Evolutionary conservation across 2,329 filamentous ascomycete genomes (phyloP).

Genomic region (Colletotrichum siamense): DNA sequence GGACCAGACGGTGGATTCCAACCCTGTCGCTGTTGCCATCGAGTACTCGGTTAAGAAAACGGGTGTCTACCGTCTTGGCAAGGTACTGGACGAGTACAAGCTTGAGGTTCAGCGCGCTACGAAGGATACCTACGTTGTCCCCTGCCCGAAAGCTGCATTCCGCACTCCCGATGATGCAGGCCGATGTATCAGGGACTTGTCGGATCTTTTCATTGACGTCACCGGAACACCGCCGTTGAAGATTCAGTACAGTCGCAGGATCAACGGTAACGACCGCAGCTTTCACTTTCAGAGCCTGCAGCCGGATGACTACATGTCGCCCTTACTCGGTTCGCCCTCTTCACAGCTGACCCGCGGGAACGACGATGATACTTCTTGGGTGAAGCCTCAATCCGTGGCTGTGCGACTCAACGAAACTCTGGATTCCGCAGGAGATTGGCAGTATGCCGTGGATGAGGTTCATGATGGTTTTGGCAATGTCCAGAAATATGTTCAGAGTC

Average conservation of each 20-base stretch:
- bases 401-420: conserved; percentile 93
- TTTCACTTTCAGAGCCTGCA: conserved; percentile 94
- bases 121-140: conserved; percentile 82
- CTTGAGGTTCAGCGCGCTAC: conserved; percentile 82
- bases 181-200: conserved; percentile 87
- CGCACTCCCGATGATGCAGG: conserved; percentile 65
- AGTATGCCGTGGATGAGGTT: conserved; percentile 90
- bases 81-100: conserved; percentile 91
- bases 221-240: conserved; percentile 89
- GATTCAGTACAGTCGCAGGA: conserved; percentile 87
- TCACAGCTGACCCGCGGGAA: conserved; percentile 62
- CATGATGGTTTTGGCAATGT: conserved; percentile 89
- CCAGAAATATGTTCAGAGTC: conserved; percentile 71
- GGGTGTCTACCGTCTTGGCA: conserved; percentile 84
- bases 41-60: conserved; percentile 82
- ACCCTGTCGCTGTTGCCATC: conserved; percentile 68
- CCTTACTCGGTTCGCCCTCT: conserved; percentile 68
- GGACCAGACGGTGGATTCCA: conserved; percentile 68
- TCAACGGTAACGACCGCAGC: conserved; percentile 83
- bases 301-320: conserved; percentile 83
- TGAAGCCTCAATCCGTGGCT: conserved; percentile 72
- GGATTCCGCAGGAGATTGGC: conserved; percentile 78
- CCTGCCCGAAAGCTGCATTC: conserved; percentile 82
- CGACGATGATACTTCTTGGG: conserved; percentile 80
- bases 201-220: conserved; percentile 82